Evolutionary conservation across 139 green algal genomes (phyloP).

Genomic region (Marvania coccoides): DNA sequence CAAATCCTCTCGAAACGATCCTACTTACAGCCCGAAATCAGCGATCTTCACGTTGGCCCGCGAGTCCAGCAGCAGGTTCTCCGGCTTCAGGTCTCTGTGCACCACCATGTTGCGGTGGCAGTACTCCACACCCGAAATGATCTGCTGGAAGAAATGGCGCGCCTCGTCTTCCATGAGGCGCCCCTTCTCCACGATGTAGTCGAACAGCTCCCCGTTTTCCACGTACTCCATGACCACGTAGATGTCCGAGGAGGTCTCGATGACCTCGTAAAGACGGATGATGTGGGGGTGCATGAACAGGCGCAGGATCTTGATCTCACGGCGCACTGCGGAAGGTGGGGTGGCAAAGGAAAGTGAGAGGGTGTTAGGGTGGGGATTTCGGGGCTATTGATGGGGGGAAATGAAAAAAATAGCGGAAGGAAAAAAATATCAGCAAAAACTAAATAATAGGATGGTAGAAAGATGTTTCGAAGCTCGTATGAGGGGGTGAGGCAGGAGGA

Average conservation of each 20-base stretch:
- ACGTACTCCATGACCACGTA: slow-evolving; percentile 99
- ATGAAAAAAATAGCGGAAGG: background rate
- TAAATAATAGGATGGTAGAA: too few relatives aligned
- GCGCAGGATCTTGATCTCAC: slow-evolving; percentile 95
- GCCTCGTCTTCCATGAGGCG: slow-evolving; percentile 94
- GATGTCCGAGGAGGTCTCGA: slow-evolving; percentile 95
- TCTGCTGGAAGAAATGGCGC: slow-evolving; percentile 98
- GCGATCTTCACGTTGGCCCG: slow-evolving; percentile 90
- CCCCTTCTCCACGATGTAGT: slow-evolving; percentile 99
- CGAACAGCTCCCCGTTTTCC: slow-evolving; percentile 94
- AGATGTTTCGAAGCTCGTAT: too few relatives aligned
- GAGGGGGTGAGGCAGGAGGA: background rate
- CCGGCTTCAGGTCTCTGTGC: slow-evolving; percentile 86
- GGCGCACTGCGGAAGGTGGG: slow-evolving; percentile 47
- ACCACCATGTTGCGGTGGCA: slow-evolving; percentile 96
- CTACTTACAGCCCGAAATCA: slow-evolving; percentile 96
- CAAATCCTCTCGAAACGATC: too few relatives aligned
- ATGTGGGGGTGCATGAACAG: slow-evolving; percentile 99
- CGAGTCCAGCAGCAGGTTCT: slow-evolving; percentile 95
- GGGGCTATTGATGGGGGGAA: background rate
- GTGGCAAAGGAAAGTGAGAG: background rate
- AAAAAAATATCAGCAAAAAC: too few relatives aligned
- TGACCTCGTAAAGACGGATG: slow-evolving; percentile 97
- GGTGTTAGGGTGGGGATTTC: background rate
- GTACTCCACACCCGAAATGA: slow-evolving; percentile 94